Evolutionary conservation across 2,329 filamentous ascomycete genomes (phyloP), one percentile per base, ranked within the genome.

Genomic region (Mycosphaerelloides madeirae): DNA sequence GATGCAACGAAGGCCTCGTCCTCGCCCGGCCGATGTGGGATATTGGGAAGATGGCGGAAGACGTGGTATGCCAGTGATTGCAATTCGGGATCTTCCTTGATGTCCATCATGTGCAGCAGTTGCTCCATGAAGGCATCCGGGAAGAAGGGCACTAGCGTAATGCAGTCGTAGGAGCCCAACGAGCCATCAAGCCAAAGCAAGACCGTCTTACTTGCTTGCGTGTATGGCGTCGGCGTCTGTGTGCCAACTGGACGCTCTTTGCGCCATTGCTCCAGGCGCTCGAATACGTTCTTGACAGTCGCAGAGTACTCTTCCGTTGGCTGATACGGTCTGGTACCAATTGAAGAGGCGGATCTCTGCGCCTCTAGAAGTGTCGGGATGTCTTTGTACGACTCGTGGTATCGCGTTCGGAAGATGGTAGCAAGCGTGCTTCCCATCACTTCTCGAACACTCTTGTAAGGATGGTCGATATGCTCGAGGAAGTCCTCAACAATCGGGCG

Each of bases 81-180:
- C 2, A 98, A 77, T 66, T 98, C 94, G 0, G 88, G 89, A 59
- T 98, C 93, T 66, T 98, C 93, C 66, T 97, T 97, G 65, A 98
- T 88, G 62, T 98, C 93, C 91, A 98, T 98, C 93, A 98, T 98
- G 72, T 98, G 90, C 41, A 98, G 73, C 12, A 98, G 79, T 64
- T 96, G 87, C 58, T 93, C 87, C 65, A 95, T 93, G 61, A 97
- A 91, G 0, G 85, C 76, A 29, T 86, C 78, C 0, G 89, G 85
- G 73, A 98, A 97, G 77, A 96, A 97, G 3, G 84, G 81, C 14
- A 94, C 81, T 12, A 98, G 79, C 62, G 93, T 85, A 0, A 82
- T 95, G 68, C 93, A 98, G 64, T 97, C 93, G 52, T 94, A 86
- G 0, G 88, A 95, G 2, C 87, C 88, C 3, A 98, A 75, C 13